Percentiles rank a stretch among this genome's conserved stretches.
phyloP scores from a whole-genome alignment of 306 rosid species.

The Dicorynia guianensis region DNA sequence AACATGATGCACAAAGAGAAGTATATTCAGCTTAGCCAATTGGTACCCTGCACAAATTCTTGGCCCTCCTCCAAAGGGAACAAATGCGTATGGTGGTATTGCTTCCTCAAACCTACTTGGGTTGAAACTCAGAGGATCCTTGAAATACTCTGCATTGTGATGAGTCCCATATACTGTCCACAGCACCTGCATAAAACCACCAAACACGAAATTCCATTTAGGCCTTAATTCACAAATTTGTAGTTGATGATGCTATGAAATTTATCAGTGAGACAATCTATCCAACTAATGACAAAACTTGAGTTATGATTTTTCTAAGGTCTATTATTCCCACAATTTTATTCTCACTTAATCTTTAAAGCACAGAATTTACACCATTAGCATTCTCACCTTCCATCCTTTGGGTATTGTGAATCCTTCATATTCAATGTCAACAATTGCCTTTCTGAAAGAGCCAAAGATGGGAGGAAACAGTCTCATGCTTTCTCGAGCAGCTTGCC shows the following conservation, averaged over 20 bases:
- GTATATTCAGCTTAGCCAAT: conserved; percentile 78
- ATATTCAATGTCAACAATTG: conserved; percentile 71
- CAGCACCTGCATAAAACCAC: conserved; percentile 53
- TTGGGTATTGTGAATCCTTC: conserved; percentile 76
- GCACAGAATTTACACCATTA: no score
- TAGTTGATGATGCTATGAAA: no score
- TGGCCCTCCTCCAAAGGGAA: conserved; percentile 92
- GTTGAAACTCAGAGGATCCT: conserved; percentile 70
- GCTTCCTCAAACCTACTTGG: conserved; percentile 78
- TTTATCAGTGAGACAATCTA: no score
- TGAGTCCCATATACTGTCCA: conserved; percentile 90
- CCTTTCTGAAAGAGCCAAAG: conserved; percentile 82
- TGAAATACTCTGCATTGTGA: conserved; percentile 63
- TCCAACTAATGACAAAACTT: no score
- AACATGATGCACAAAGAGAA: conserved; percentile 71
- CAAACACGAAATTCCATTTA: conserved; percentile 5
- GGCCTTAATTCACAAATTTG: background rate
- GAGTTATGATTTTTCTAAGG: no score
- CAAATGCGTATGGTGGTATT: conserved; percentile 61
- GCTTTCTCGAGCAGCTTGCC: conserved; percentile 93
- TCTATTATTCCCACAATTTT: no score
- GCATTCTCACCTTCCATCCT: conserved; percentile 80
- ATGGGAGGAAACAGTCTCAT: conserved; percentile 81
- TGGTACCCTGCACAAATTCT: conserved; percentile 89
- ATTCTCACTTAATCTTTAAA: no score